Evolutionary conservation across 1,284 basidiomycete species (phyloP).

Genomic region (Thelephora terrestris): DNA sequence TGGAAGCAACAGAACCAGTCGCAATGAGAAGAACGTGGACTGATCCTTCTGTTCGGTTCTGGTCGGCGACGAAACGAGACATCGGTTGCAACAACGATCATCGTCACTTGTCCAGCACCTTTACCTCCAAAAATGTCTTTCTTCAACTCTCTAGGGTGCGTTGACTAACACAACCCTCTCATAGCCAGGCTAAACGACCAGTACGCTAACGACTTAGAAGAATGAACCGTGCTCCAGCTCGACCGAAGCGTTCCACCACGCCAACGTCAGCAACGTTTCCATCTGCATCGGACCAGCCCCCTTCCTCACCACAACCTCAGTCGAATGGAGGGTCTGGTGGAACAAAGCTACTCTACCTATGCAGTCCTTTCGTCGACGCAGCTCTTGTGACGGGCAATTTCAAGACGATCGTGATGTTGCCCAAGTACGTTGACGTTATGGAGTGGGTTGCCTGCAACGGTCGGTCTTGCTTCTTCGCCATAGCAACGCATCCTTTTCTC

Average conservation of each 20-base stretch:
- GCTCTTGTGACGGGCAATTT: constrained; percentile 97
- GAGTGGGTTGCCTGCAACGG: constrained; percentile 99
- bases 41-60: constrained; percentile 21
- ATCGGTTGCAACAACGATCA: constrained; percentile 8
- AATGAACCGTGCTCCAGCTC: constrained; percentile 57
- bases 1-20: constrained; percentile 89
- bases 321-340: constrained; percentile 22
- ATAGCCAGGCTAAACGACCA: constrained; percentile 1
- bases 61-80: constrained; percentile 8
- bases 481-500: not conserved
- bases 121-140: constrained; percentile 47
- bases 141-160: constrained; percentile 69
- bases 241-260: constrained; percentile 56
- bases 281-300: constrained; percentile 31
- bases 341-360: constrained; percentile 77
- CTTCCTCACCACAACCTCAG: constrained; percentile 31
- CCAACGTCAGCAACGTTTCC: constrained; percentile 56
- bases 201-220: constrained; percentile 32
- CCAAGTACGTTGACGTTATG: constrained; percentile 95
- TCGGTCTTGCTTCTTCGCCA: constrained; percentile 32
- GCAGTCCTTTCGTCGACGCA: constrained; percentile 92
- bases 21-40: constrained; percentile 77
- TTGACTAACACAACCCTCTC: constrained; percentile 6
- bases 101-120: not conserved
- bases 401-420: constrained; percentile 96